Evolutionary conservation across 2,329 filamentous ascomycete species (phyloP).

Genomic region (Calonectria hawksworthii): DNA sequence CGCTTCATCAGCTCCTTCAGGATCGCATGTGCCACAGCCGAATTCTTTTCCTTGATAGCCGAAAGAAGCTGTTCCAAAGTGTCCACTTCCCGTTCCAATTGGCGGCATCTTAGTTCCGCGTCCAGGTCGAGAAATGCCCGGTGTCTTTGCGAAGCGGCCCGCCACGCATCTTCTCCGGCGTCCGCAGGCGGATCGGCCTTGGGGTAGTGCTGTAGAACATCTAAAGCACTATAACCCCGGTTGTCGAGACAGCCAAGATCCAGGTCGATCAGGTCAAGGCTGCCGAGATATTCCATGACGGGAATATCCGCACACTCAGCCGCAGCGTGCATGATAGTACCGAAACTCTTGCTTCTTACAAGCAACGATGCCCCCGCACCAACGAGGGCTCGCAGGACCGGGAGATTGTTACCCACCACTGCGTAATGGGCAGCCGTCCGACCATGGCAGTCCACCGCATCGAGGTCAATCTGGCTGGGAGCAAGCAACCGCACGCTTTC

Average conservation of each 20-base stretch:
- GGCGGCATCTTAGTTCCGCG: too few relatives aligned
- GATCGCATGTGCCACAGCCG: background rate
- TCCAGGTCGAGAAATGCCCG: too few relatives aligned
- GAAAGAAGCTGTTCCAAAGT: too few relatives aligned
- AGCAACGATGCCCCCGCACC: background rate
- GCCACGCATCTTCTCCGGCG: too few relatives aligned
- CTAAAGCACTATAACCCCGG: background rate
- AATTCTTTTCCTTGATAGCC: background rate
- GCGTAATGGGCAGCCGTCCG: rapidly evolving
- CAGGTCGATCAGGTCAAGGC: background rate
- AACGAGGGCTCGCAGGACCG: constrained; percentile 6
- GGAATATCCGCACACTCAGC: background rate
- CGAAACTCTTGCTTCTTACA: rapidly evolving
- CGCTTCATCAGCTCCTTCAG: background rate
- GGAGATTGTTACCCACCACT: rapidly evolving
- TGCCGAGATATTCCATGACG: background rate
- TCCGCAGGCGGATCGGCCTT: too few relatives aligned
- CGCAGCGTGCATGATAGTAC: background rate
- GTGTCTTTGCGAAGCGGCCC: too few relatives aligned
- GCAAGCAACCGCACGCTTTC: too few relatives aligned
- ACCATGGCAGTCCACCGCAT: background rate
- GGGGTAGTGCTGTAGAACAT: background rate
- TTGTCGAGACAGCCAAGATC: background rate
- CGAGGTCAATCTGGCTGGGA: too few relatives aligned
- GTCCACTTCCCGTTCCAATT: too few relatives aligned